Evolutionary conservation across 2,329 filamentous ascomycete species (phyloP), one percentile per base, ranked within the genome.

Genomic region (Plenodomus tracheiphilus): DNA sequence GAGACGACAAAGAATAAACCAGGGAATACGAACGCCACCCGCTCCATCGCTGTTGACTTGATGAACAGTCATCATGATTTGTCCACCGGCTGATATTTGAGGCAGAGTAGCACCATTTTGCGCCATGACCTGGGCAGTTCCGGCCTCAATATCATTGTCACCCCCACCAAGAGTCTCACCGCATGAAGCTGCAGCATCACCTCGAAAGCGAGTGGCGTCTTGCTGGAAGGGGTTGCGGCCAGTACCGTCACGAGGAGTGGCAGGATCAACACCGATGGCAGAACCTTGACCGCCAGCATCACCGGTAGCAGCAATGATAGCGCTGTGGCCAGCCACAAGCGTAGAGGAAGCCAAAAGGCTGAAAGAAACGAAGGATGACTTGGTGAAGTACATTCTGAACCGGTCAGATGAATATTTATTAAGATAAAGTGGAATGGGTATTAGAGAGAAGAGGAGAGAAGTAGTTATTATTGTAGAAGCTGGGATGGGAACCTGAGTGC

Each of bases 41-140:
- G 81, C 85, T 49, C 85, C 85, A 57, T 88, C 85, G 32, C 76
- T 77, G 71, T 87, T 87, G 67, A 87, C 83, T 68, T 87, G 84
- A 72, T 86, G 85, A 9, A 87, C 74, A 1, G 83, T 86, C 77
- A 87, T 86, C 58, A 73, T 73, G 51, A 87, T 59, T 46, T 76
- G 59, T 47, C 85, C 85, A 41, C 84, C 84, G 0, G 75, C 60
- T 6, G 75, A 76, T 59, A 87, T 73, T 72, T 87, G 84, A 10
- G 85, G 83, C 19, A 87, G 79, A 30, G 63, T 66, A 50, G 71
- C 72, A 48, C 83, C 84, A 5, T 79, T 85, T 66, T 79, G 76
- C 49, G 76, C 74, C 75, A 87, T 77, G 69, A 86, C 83, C 36
- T 77, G 73, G 36, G 75, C 65, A 42, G 83, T 86, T 53, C 82